Evolutionary conservation across 164 flowering plant species (phyloP).

Genomic region (Piper longum): DNA sequence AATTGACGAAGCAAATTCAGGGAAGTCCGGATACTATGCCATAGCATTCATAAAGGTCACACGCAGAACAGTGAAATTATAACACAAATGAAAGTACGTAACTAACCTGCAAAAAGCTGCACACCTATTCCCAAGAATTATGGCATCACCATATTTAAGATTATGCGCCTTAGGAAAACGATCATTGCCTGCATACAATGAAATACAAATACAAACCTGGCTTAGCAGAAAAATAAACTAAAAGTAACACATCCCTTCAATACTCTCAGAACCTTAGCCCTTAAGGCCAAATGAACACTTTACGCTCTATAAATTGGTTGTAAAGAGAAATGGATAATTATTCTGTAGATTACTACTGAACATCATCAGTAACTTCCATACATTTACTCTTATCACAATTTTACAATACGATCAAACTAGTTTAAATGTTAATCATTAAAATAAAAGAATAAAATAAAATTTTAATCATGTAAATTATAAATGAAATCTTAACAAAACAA

Average conservation of each 20-base stretch:
- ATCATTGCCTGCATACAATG: slow-evolving; percentile 46
- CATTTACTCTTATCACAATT: no score
- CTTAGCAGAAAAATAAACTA: not conserved
- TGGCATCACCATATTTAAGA: slow-evolving; percentile 57
- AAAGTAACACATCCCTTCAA: not conserved
- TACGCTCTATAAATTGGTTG: no score
- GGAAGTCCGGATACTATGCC: slow-evolving; percentile 2
- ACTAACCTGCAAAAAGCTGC: slow-evolving; percentile 66
- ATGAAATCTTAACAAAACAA: no score
- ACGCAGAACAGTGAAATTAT: not conserved
- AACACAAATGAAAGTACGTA: not conserved
- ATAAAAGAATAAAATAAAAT: no score
- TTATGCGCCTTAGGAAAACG: slow-evolving; percentile 61
- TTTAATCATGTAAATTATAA: no score
- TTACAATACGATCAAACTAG: no score
- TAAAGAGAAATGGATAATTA: no score
- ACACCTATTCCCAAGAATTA: slow-evolving; percentile 68
- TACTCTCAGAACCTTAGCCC: no score
- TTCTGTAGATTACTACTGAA: no score
- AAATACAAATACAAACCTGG: not conserved
- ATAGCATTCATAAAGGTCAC: not conserved
- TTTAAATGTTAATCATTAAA: no score
- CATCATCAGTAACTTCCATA: no score
- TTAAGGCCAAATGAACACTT: no score
- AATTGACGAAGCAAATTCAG: not conserved